Percentiles rank a stretch among this genome's conserved stretches.
Evolutionary conservation across 106 monocot species (phyloP).

Genomic region (Allium fistulosum): DNA sequence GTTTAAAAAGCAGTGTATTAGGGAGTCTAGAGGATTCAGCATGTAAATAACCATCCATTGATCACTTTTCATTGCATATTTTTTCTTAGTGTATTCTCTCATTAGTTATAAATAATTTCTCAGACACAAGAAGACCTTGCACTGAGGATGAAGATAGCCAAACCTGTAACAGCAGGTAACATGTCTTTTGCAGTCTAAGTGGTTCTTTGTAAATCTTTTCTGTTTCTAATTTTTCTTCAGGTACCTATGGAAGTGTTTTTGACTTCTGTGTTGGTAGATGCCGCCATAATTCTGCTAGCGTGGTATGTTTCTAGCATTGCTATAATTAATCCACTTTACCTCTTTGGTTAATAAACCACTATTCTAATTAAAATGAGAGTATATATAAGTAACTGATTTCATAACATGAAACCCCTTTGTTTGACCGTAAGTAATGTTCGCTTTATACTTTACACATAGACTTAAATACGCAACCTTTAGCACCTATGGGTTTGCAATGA

Average conservation of each 20-base stretch:
- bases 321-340: neutral
- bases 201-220: neutral
- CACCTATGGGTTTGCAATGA: no score
- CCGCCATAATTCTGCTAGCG: slow-evolving; percentile 94
- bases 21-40: no score
- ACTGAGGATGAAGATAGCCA: slow-evolving; percentile 75
- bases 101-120: slow-evolving; percentile 1
- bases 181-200: neutral
- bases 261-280: slow-evolving; percentile 95
- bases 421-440: neutral
- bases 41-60: no score
- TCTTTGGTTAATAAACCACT: neutral
- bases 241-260: slow-evolving; percentile 68
- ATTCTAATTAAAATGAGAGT: neutral
- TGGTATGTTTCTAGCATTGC: slow-evolving; percentile 39
- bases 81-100: neutral
- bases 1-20: no score
- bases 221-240: slow-evolving; percentile 33
- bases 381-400: neutral
- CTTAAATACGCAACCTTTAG: no score
- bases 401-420: neutral
- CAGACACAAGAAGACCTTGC: slow-evolving; percentile 69
- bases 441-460: neutral
- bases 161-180: slow-evolving; percentile 82
- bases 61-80: slow-evolving; percentile 4